These are phyloP conservation scores for Elymus sibiricus DNA, from an alignment of 176 grass and related monocot genomes.

Conservation along the genomic window DNA sequence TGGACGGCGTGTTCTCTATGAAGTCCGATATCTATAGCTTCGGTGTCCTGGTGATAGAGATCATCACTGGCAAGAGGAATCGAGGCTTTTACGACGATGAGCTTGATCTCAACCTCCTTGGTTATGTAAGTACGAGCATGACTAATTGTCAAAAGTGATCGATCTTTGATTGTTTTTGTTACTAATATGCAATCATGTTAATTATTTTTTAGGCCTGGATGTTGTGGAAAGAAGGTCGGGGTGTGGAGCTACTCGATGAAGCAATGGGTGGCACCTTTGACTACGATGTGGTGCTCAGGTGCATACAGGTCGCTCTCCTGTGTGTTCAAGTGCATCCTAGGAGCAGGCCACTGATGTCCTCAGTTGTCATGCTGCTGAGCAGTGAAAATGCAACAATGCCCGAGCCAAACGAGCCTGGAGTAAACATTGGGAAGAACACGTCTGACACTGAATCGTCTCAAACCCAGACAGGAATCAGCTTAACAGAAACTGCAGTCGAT, in stretches of 20 bases:
- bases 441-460: not conserved
- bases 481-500: not conserved
- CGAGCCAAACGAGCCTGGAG: not conserved
- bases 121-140: not conserved
- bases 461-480: not conserved
- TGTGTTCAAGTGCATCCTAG: not conserved
- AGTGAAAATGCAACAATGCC: not conserved
- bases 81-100: not conserved
- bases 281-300: not conserved
- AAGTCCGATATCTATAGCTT: not conserved
- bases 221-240: conserved; percentile 5
- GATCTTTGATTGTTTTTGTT: not conserved
- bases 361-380: conserved; percentile 4
- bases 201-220: not conserved
- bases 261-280: not conserved
- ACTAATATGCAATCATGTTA: not conserved
- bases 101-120: not conserved
- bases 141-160: not conserved
- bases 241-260: not conserved
- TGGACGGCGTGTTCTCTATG: conserved; percentile 4
- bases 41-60: not conserved
- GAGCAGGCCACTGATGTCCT: conserved; percentile 5
- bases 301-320: conserved; percentile 6
- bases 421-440: not conserved
- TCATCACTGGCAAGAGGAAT: conserved; percentile 10